Evolutionary conservation across 176 grass and related monocot genomes (phyloP).

Genomic region (Eleusine indica): DNA sequence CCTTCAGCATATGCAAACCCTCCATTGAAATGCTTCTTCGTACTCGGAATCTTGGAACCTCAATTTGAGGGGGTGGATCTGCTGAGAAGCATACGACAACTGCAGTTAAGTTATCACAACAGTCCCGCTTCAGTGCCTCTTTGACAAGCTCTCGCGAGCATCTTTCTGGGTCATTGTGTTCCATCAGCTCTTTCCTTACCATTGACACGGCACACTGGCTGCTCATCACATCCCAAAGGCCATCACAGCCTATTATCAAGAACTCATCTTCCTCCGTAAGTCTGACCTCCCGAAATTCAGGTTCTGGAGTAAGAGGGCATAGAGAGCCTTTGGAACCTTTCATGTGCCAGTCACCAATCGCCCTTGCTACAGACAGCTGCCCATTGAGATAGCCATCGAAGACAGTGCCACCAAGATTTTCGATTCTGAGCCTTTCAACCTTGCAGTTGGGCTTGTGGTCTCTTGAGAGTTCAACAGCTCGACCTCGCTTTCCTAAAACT

Average conservation of each 20-base stretch:
- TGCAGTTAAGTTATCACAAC: conserved; percentile 80
- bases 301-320: conserved; percentile 74
- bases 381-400: conserved; percentile 92
- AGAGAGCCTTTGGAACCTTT: conserved; percentile 78
- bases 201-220: conserved; percentile 86
- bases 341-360: conserved; percentile 93
- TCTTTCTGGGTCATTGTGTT: conserved; percentile 72
- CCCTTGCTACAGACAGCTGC: conserved; percentile 86
- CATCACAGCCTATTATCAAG: conserved; percentile 88
- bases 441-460: conserved; percentile 86
- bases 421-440: conserved; percentile 75
- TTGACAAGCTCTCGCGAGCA: conserved; percentile 78
- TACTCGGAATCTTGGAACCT: conserved; percentile 73
- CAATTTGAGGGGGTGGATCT: conserved; percentile 80
- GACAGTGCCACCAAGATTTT: conserved; percentile 77
- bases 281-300: conserved; percentile 72
- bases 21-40: conserved; percentile 95
- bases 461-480: conserved; percentile 76
- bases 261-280: conserved; percentile 93
- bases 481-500: conserved; percentile 81
- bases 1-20: conserved; percentile 70
- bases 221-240: conserved; percentile 99
- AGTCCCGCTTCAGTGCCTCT: conserved; percentile 74
- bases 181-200: conserved; percentile 79
- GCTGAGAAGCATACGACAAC: conserved; percentile 82